These are phyloP conservation scores for Aspergillus nidulans DNA, from an alignment of 495 filamentous ascomycete species.

Conservation along the genomic window DNA sequence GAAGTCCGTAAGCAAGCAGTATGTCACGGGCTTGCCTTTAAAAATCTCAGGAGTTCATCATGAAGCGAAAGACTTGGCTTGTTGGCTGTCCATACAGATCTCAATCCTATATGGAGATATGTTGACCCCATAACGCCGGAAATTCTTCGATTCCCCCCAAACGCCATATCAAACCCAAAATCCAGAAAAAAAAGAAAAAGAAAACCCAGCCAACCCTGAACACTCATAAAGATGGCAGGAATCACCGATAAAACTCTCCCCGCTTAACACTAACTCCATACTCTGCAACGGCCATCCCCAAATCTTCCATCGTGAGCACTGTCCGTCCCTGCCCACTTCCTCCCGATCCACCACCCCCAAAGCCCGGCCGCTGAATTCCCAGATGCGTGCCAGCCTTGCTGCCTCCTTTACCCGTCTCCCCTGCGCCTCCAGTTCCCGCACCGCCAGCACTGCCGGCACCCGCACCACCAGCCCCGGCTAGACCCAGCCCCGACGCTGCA, in stretches of 20 bases:
- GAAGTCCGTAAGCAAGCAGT: too few species aligned
- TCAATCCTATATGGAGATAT: background rate
- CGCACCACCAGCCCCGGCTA: conserved; percentile 49
- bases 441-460: conserved; percentile 52
- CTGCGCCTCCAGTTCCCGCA: conserved; percentile 25
- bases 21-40: too few species aligned
- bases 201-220: background rate
- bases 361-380: conserved; percentile 86
- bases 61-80: too few species aligned
- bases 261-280: conserved; percentile 96
- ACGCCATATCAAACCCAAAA: background rate
- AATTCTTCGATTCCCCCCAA: background rate
- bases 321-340: conserved; percentile 82
- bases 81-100: background rate
- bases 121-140: background rate
- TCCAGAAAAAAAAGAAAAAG: background rate
- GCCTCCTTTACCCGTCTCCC: conserved; percentile 50
- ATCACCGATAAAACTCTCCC: conserved; percentile 92
- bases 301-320: conserved; percentile 96
- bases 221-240: background rate
- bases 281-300: conserved; percentile 95
- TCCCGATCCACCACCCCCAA: conserved; percentile 86
- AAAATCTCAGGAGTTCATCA: too few species aligned
- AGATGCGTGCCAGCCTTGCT: conserved; percentile 62
- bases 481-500: conserved; percentile 67